Conservation (phyloP, 2,329 filamentous ascomycete species). For the Cladophialophora bantiana region DNA sequence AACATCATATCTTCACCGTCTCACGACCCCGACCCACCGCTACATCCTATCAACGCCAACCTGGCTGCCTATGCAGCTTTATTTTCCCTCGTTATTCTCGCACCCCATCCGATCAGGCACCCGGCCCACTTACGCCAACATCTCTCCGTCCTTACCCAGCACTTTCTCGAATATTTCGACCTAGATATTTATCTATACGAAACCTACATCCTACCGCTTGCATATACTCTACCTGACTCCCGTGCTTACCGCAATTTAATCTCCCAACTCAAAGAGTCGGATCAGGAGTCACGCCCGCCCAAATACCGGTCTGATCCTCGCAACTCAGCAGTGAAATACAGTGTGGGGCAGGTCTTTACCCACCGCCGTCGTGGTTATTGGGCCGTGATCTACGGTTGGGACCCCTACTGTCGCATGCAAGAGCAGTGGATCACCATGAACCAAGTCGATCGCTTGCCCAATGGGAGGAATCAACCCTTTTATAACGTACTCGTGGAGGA, state of each 20-base stretch:
- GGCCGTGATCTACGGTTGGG: conserved; percentile 90
- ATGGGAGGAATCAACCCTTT: conserved; percentile 72
- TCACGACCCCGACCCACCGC: conserved; percentile 52
- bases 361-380: conserved; percentile 82
- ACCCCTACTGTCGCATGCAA: conserved; percentile 63
- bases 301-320: conserved; percentile 41
- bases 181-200: conserved; percentile 77
- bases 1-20: conserved; percentile 81
- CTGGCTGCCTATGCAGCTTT: conserved; percentile 74
- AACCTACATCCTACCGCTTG: conserved; percentile 70
- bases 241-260: conserved; percentile 56
- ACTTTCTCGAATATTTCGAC: conserved; percentile 69
- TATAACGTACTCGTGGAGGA: conserved; percentile 84
- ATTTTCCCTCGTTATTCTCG: conserved; percentile 72
- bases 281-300: conserved; percentile 52
- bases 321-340: conserved; percentile 62
- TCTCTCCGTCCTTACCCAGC: conserved; percentile 69
- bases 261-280: conserved; percentile 62
- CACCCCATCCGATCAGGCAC: conserved; percentile 49
- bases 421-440: conserved; percentile 71
- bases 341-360: conserved; percentile 81
- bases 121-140: conserved; percentile 65
- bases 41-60: conserved; percentile 60
- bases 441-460: conserved; percentile 66
- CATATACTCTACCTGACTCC: conserved; percentile 60